A percentile compares a stretch with the other conserved stretches of the same genome.
phyloP scores from a whole-genome alignment of 345 rosid species.

The Aethionema arabicum region DNA sequence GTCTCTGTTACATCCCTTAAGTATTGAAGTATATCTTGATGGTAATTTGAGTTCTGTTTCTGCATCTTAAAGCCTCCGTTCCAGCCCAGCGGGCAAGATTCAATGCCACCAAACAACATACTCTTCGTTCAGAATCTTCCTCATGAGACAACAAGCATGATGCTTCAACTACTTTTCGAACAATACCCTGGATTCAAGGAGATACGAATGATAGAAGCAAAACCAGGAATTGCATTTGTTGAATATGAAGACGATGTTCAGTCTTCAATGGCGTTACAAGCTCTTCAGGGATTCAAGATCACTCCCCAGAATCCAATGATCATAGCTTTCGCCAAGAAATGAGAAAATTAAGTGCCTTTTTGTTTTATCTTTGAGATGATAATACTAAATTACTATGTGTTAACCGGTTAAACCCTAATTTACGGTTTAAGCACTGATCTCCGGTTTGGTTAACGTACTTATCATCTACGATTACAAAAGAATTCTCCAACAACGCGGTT shows the following conservation, averaged over 20 bases:
- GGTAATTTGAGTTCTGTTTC: neutral
- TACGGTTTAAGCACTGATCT: slow-evolving; percentile 19
- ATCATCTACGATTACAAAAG: slow-evolving; percentile 23
- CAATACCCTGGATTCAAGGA: slow-evolving; percentile 92
- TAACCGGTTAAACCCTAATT: slow-evolving; percentile 15
- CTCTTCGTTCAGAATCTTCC: slow-evolving; percentile 94
- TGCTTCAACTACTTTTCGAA: slow-evolving; percentile 77
- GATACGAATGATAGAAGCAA: slow-evolving; percentile 87
- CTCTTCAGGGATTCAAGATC: slow-evolving; percentile 89
- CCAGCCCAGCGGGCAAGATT: slow-evolving; percentile 57
- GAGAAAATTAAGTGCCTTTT: slow-evolving; percentile 2
- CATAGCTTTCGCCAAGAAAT: slow-evolving; percentile 90
- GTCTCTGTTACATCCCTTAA: neutral
- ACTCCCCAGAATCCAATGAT: slow-evolving; percentile 84
- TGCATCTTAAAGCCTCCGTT: slow-evolving; percentile 37
- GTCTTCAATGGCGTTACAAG: slow-evolving; percentile 80
- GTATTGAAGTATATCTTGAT: slow-evolving; percentile 14
- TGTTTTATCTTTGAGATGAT: neutral
- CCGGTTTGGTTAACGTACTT: slow-evolving; percentile 25
- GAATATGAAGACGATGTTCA: slow-evolving; percentile 88
- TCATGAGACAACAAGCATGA: slow-evolving; percentile 69
- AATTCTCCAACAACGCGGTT: slow-evolving; percentile 31
- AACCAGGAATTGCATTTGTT: slow-evolving; percentile 92
- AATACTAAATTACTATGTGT: neutral
- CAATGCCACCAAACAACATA: slow-evolving; percentile 75